Conservation (phyloP, 805 yeast genomes). For the Candida ficus region DNA sequence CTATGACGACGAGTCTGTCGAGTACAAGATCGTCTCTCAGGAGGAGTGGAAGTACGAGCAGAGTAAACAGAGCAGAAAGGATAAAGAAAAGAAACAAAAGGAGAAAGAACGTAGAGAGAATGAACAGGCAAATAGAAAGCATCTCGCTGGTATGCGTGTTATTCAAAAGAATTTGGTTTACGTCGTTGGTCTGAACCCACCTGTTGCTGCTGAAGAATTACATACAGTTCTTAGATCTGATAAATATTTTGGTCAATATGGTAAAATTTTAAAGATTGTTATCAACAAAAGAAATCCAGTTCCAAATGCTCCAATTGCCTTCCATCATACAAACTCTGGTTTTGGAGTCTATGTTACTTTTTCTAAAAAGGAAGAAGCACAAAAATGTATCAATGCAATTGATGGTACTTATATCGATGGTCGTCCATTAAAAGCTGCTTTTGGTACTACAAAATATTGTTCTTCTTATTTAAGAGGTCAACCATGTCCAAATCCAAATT, state of each 20-base stretch:
- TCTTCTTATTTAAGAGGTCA: conserved; percentile 93
- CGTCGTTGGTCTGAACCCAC: conserved; percentile 91
- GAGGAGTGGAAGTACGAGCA: conserved; percentile 85
- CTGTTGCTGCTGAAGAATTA: conserved; percentile 72
- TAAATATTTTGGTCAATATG: conserved; percentile 97
- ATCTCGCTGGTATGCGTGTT: conserved; percentile 95
- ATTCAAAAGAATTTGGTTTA: conserved; percentile 96
- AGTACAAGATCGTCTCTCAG: conserved; percentile 73
- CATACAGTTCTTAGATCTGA: conserved; percentile 81
- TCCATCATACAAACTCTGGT: conserved; percentile 49
- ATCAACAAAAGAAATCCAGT: conserved; percentile 70
- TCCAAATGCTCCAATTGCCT: conserved; percentile 16
- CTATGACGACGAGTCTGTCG: conserved; percentile 90
- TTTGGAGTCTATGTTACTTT: conserved; percentile 95
- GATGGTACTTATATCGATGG: conserved; percentile 95
- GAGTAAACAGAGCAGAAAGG: conserved; percentile 72
- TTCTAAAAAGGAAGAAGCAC: conserved; percentile 91
- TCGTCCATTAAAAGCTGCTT: conserved; percentile 84
- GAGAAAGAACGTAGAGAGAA: conserved; percentile 91
- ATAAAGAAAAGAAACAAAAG: conserved; percentile 73
- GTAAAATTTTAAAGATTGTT: conserved; percentile 89
- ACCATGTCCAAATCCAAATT: conserved; percentile 95
- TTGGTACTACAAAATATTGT: conserved; percentile 98
- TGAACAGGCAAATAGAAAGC: conserved; percentile 76
- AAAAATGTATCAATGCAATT: conserved; percentile 84